A percentile compares a stretch with the other conserved stretches of the same genome.
Conservation (phyloP, 1,284 basidiomycete species). For the Vanrija sp. region DNA sequence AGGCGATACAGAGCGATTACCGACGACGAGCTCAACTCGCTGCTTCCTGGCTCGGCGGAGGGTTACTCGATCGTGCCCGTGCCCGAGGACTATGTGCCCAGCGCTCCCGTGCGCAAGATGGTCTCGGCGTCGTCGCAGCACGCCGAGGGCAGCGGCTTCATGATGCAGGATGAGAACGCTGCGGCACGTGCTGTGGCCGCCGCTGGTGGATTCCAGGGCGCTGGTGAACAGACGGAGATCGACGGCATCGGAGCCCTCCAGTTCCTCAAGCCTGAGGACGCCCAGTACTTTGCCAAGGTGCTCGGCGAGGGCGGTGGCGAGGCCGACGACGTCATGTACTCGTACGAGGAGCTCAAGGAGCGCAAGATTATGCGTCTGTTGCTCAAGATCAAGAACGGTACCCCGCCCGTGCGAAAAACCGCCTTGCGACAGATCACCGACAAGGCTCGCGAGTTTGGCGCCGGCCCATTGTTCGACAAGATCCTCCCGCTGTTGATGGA, state of each 20-base stretch:
- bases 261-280: constrained; percentile 98
- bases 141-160: constrained; percentile 67
- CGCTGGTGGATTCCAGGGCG: constrained; percentile 72
- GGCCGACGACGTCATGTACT: constrained; percentile 74
- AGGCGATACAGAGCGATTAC: constrained; percentile 91
- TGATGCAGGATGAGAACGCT: constrained; percentile 90
- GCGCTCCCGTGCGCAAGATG: constrained; percentile 55
- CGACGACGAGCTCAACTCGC: constrained; percentile 90
- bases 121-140: constrained; percentile 55
- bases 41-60: constrained; percentile 68
- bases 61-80: constrained; percentile 92
- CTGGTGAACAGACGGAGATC: constrained; percentile 96
- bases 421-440: constrained; percentile 98
- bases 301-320: constrained; percentile 77
- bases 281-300: constrained; percentile 96
- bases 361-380: constrained; percentile 99
- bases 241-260: constrained; percentile 95
- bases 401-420: constrained; percentile 95
- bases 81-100: constrained; percentile 86
- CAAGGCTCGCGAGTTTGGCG: constrained; percentile 97
- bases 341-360: constrained; percentile 98
- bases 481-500: constrained; percentile 99
- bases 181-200: constrained; percentile 80
- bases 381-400: constrained; percentile 99
- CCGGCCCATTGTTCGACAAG: constrained; percentile 98